These are phyloP conservation scores for Cercospora sojina DNA, from an alignment of 2,329 filamentous ascomycete genomes.

Conservation along the genomic window DNA sequence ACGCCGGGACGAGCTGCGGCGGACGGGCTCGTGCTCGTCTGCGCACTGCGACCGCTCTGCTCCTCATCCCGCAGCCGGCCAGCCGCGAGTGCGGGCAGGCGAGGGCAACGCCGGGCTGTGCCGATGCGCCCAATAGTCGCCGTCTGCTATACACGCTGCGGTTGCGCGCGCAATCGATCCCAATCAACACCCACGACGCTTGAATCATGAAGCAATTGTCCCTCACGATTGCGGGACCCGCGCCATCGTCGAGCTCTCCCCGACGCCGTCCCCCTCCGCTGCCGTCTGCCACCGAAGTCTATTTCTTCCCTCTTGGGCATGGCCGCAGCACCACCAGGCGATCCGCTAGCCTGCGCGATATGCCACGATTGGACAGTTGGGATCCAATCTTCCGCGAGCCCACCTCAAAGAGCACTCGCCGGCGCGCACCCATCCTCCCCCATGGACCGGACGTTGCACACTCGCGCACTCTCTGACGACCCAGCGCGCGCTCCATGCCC, in stretches of 20 bases:
- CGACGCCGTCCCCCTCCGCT: neutral
- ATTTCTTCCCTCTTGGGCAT: slow-evolving; percentile 7
- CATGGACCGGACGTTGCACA: slow-evolving; percentile 14
- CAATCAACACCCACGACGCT: neutral
- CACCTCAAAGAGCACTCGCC: neutral
- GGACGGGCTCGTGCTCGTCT: neutral
- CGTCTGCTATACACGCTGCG: neutral
- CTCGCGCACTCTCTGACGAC: neutral
- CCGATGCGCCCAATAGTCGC: neutral
- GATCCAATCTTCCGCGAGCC: neutral
- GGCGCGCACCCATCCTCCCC: neutral
- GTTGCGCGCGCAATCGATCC: neutral
- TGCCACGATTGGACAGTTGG: slow-evolving; percentile 4
- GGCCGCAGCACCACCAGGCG: neutral
- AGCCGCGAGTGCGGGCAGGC: neutral
- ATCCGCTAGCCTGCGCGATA: slow-evolving; percentile 4
- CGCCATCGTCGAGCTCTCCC: slow-evolving; percentile 1
- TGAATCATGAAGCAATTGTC: slow-evolving; percentile 1
- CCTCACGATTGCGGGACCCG: neutral
- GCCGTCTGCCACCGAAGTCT: neutral
- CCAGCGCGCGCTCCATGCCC: neutral
- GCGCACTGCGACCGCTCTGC: neutral
- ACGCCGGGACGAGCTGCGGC: neutral
- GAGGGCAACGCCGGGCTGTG: neutral
- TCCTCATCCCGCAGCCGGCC: neutral